phyloP scores from a whole-genome alignment of 495 filamentous ascomycete genomes.

The Penicillium riverlandense region DNA sequence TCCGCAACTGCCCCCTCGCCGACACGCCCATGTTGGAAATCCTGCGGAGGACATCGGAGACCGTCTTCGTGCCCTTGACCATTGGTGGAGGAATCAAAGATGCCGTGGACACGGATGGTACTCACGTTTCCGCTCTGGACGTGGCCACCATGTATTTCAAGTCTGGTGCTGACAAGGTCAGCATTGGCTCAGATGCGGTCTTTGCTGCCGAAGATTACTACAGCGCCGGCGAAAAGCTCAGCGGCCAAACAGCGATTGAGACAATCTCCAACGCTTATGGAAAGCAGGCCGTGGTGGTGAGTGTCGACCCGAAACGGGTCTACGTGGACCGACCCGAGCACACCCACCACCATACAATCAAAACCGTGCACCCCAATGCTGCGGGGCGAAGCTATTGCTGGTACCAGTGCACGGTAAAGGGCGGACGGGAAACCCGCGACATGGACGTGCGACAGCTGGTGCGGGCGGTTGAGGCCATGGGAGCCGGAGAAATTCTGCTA shows the following conservation, averaged over 20 bases:
- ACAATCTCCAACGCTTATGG: slow-evolving; percentile 90
- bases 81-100: slow-evolving; percentile 94
- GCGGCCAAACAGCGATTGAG: slow-evolving; percentile 85
- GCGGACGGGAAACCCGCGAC: slow-evolving; percentile 83
- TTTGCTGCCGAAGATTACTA: slow-evolving; percentile 87
- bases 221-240: slow-evolving; percentile 53
- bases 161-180: slow-evolving; percentile 96
- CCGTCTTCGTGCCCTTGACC: slow-evolving; percentile 95
- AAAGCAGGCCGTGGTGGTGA: slow-evolving; percentile 94
- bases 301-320: slow-evolving; percentile 85
- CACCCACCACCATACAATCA: slow-evolving; percentile 72
- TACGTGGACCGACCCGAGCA: slow-evolving; percentile 68
- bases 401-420: slow-evolving; percentile 97
- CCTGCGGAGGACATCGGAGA: slow-evolving; percentile 73
- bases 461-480: slow-evolving; percentile 90
- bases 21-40: slow-evolving; percentile 97
- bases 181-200: slow-evolving; percentile 93
- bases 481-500: slow-evolving; percentile 85
- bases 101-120: slow-evolving; percentile 84
- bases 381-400: slow-evolving; percentile 80
- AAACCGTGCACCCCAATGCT: slow-evolving; percentile 62
- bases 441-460: slow-evolving; percentile 84
- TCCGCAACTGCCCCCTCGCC: slow-evolving; percentile 84
- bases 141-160: slow-evolving; percentile 97
- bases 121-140: slow-evolving; percentile 74